phyloP scores from a whole-genome alignment of 129 eudicot genomes.

The Arctium minus region DNA sequence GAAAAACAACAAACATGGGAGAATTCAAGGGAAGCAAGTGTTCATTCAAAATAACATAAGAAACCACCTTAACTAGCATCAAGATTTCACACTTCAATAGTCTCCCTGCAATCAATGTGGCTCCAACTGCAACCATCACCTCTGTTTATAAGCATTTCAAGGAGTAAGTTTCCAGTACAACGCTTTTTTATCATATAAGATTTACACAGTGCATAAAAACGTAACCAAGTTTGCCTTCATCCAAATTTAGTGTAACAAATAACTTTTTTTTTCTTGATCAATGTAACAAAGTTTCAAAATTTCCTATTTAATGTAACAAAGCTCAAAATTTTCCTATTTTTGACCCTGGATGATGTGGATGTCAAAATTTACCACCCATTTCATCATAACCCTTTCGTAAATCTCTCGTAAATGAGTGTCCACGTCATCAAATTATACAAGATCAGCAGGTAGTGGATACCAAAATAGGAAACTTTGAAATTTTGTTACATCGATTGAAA shows the following conservation, averaged over 20 bases:
- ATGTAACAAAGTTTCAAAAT: background rate
- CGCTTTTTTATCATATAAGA: background rate
- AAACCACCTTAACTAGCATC: background rate
- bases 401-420: background rate
- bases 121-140: slow-evolving; percentile 13
- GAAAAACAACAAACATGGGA: background rate
- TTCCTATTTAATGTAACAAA: too few relatives aligned
- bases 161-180: background rate
- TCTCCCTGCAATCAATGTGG: background rate
- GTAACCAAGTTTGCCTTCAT: background rate
- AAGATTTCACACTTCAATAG: background rate
- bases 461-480: too few relatives aligned
- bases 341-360: background rate
- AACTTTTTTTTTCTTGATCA: background rate
- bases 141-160: slow-evolving; percentile 2
- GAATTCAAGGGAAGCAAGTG: background rate
- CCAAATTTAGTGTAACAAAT: background rate
- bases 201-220: background rate
- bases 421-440: too few relatives aligned
- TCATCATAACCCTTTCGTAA: background rate
- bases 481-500: too few relatives aligned
- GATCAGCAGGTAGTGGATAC: too few relatives aligned
- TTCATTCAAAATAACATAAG: slow-evolving; percentile 14
- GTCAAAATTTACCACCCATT: background rate
- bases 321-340: background rate